Evolutionary conservation across 129 eudicot species (phyloP).

Genomic region (Pulicaria dysenterica): DNA sequence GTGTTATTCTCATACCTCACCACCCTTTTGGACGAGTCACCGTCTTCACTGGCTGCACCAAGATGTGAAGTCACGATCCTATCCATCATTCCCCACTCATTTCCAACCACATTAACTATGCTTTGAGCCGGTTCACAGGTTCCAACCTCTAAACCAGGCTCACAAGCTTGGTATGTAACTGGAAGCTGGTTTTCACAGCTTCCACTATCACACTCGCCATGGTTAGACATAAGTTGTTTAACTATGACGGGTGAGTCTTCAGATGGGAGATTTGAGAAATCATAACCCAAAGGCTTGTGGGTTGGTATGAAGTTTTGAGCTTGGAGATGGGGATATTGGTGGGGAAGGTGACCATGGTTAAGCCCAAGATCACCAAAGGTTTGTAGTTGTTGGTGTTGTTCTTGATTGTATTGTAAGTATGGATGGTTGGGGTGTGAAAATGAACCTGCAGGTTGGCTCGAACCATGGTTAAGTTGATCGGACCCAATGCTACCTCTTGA

Average conservation of each 20-base stretch:
- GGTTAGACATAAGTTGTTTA: slow-evolving; percentile 61
- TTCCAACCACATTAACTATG: slow-evolving; percentile 30
- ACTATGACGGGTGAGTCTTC: slow-evolving; percentile 43
- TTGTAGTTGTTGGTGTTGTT: slow-evolving; percentile 43
- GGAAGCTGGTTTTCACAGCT: slow-evolving; percentile 49
- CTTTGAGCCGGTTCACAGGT: slow-evolving; percentile 41
- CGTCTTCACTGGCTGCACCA: slow-evolving; percentile 27
- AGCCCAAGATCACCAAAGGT: slow-evolving; percentile 58
- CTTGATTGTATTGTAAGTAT: slow-evolving; percentile 54
- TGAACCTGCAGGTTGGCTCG: slow-evolving; percentile 31
- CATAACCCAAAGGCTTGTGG: slow-evolving; percentile 49
- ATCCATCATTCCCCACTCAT: slow-evolving; percentile 68
- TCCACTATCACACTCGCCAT: slow-evolving; percentile 58
- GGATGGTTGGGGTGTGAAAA: slow-evolving; percentile 42
- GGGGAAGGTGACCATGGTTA: slow-evolving; percentile 54
- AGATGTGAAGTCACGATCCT: slow-evolving; percentile 45
- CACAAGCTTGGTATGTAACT: slow-evolving; percentile 39
- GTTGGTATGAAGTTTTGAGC: slow-evolving; percentile 50
- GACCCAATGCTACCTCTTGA: slow-evolving; percentile 44
- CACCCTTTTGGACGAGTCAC: slow-evolving; percentile 35
- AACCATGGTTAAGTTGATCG: slow-evolving; percentile 54
- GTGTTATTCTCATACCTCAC: slow-evolving; percentile 38
- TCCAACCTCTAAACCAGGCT: slow-evolving; percentile 46
- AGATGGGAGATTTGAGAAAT: slow-evolving; percentile 36
- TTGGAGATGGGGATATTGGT: slow-evolving; percentile 39